Evolutionary conservation across 345 rosid species (phyloP).

Genomic region (Carallia pectinifolia): DNA sequence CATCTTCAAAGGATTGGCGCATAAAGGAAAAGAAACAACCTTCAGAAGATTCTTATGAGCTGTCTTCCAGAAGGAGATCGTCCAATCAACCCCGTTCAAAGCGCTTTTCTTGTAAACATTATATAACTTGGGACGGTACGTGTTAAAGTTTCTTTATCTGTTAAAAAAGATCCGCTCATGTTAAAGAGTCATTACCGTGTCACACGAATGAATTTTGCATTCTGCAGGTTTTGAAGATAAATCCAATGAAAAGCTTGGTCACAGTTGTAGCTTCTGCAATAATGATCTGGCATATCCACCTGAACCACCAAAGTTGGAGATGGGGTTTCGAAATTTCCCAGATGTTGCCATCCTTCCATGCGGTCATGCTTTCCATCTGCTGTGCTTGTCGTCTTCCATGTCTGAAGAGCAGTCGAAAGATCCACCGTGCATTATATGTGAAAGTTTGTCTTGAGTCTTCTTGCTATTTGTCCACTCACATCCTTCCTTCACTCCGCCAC

Average conservation of each 20-base stretch:
- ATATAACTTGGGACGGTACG: no score
- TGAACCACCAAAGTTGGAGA: slow-evolving; percentile 19
- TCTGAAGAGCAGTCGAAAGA: slow-evolving; percentile 24
- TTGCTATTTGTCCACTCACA: no score
- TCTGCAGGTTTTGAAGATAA: no score
- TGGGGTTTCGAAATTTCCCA: slow-evolving; percentile 22
- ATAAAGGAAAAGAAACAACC: slow-evolving; percentile 10
- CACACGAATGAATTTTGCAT: no score
- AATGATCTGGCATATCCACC: slow-evolving; percentile 39
- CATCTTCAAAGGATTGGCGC: no score
- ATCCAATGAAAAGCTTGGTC: slow-evolving; percentile 15
- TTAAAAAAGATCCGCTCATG: no score
- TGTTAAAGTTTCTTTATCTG: no score
- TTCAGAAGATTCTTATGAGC: background rate
- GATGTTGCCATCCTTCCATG: slow-evolving; percentile 43
- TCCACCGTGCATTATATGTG: slow-evolving; percentile 44
- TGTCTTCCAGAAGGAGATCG: background rate
- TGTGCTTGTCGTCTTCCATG: slow-evolving; percentile 34
- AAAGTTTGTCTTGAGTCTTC: background rate
- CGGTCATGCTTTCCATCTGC: slow-evolving; percentile 44
- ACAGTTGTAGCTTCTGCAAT: slow-evolving; percentile 37
- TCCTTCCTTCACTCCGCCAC: no score
- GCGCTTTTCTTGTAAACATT: no score
- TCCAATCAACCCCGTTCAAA: background rate
- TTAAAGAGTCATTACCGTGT: no score